phyloP scores from a whole-genome alignment of 768 basidiomycete species.

The Brasilioporus rufonigricans region DNA sequence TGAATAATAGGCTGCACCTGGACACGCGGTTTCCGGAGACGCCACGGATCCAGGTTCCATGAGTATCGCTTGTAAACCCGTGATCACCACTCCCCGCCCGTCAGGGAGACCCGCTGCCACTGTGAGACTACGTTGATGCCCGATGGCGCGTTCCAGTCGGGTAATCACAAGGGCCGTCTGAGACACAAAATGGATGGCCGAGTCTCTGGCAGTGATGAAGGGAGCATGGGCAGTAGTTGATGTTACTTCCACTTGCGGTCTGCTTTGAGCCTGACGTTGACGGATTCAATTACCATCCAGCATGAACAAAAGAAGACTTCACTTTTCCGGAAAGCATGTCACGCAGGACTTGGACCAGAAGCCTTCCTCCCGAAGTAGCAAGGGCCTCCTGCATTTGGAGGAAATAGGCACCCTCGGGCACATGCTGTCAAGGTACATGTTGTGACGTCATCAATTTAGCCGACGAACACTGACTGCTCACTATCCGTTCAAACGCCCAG shows the following conservation, averaged over 20 bases:
- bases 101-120: conserved; percentile 23
- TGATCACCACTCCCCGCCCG: conserved; percentile 23
- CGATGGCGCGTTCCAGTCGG: conserved; percentile 27
- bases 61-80: conserved; percentile 17
- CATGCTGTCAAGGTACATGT: conserved; percentile 37
- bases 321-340: conserved; percentile 59
- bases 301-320: conserved; percentile 6
- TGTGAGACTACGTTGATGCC: conserved; percentile 28
- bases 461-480: conserved; percentile 34
- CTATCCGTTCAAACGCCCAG: conserved; percentile 53
- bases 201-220: conserved; percentile 16
- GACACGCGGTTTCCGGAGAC: conserved; percentile 17
- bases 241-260: conserved; percentile 41
- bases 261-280: conserved; percentile 43
- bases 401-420: conserved; percentile 55
- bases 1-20: conserved; percentile 47
- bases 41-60: neutral
- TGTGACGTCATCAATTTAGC: neutral
- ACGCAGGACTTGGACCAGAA: conserved; percentile 70
- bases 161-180: conserved; percentile 20
- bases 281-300: neutral
- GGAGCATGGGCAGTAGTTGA: conserved; percentile 50
- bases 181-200: conserved; percentile 16
- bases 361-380: conserved; percentile 60
- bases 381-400: conserved; percentile 52